Evolutionary conservation across 1,284 basidiomycete genomes (phyloP).

Genomic region (Marasmius oreades): DNA sequence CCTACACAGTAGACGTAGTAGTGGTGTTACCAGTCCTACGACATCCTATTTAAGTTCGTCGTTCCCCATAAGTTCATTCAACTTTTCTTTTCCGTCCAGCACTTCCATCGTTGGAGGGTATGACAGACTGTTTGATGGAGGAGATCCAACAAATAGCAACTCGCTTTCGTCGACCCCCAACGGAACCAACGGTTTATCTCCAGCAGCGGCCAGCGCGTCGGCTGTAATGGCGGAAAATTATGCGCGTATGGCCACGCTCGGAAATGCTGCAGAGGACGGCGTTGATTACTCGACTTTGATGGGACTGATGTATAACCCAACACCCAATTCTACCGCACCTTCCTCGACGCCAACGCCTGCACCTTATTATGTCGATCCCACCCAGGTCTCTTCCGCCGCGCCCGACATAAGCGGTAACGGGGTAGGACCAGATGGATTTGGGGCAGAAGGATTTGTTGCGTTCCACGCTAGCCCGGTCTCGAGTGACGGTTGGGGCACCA

Average conservation of each 20-base stretch:
- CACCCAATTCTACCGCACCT: neutral
- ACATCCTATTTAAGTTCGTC: constrained; percentile 3
- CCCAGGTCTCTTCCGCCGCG: constrained; percentile 66
- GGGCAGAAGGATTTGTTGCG: constrained; percentile 32
- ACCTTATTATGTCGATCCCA: constrained; percentile 81
- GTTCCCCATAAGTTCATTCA: constrained; percentile 76
- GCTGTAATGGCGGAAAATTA: constrained; percentile 67
- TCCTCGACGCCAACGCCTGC: neutral
- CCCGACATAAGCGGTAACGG: constrained; percentile 19
- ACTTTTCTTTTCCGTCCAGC: constrained; percentile 59
- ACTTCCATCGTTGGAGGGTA: constrained; percentile 34
- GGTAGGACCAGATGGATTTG: constrained; percentile 28
- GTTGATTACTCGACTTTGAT: constrained; percentile 64
- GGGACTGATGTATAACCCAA: constrained; percentile 53
- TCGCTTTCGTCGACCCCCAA: neutral
- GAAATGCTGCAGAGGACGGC: constrained; percentile 43
- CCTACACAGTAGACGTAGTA: neutral
- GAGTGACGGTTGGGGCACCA: constrained; percentile 65
- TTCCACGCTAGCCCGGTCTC: constrained; percentile 70
- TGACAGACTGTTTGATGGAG: constrained; percentile 66
- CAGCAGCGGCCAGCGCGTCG: constrained; percentile 60
- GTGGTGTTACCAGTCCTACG: constrained; percentile 1
- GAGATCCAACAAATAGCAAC: constrained; percentile 23
- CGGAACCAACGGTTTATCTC: constrained; percentile 44
- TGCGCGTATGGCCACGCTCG: constrained; percentile 40